phyloP scores from a whole-genome alignment of 352 stramenopile genomes.

The Peronospora belbahrii region DNA sequence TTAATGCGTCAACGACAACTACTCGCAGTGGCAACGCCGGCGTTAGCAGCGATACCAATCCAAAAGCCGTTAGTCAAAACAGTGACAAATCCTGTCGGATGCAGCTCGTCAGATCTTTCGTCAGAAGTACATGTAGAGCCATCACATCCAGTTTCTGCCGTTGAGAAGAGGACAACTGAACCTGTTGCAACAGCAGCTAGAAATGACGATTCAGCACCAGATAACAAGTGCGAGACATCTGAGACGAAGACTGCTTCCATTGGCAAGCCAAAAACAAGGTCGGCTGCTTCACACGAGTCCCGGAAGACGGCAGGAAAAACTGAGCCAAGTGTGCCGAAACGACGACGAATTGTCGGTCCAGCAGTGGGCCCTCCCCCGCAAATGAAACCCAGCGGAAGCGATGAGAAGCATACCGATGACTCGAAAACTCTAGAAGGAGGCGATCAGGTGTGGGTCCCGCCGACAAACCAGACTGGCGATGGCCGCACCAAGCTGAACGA shows the following conservation, averaged over 20 bases:
- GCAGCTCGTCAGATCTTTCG: neutral
- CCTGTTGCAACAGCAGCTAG: neutral
- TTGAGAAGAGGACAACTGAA: neutral
- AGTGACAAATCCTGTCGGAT: neutral
- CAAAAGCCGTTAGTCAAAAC: slow-evolving; percentile 9
- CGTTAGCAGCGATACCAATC: slow-evolving; percentile 27
- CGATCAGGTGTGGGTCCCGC: slow-evolving; percentile 73
- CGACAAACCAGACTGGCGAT: slow-evolving; percentile 73
- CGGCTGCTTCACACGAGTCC: neutral
- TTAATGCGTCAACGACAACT: slow-evolving; percentile 44
- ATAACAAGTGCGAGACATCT: neutral
- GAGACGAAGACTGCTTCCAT: slow-evolving; percentile 1
- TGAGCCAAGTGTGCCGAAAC: slow-evolving; percentile 20
- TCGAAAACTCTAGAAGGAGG: slow-evolving; percentile 52
- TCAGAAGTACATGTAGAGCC: neutral
- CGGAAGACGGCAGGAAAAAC: neutral
- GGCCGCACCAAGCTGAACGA: slow-evolving; percentile 77
- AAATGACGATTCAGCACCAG: neutral
- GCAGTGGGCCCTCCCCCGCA: slow-evolving; percentile 14
- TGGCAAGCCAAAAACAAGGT: neutral
- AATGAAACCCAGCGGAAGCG: slow-evolving; percentile 1
- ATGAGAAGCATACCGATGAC: slow-evolving; percentile 2
- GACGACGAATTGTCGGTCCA: slow-evolving; percentile 33
- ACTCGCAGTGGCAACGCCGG: slow-evolving; percentile 44
- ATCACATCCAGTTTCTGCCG: neutral